Base-by-base conservation (phyloP, 2,329 filamentous ascomycete genomes). In the Microdochium bolleyi region DNA sequence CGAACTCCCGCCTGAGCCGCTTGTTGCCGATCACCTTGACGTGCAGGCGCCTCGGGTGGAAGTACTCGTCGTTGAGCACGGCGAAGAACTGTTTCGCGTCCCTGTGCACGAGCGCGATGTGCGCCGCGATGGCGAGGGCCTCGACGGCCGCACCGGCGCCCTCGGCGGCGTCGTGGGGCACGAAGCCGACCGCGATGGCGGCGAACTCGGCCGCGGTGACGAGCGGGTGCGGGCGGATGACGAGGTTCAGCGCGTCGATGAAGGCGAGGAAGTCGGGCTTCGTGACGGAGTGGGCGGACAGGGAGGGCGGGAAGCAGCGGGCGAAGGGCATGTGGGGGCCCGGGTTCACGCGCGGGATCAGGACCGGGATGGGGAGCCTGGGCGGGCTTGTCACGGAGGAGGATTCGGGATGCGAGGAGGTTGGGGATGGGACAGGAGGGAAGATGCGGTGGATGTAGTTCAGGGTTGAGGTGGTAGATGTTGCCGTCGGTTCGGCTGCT, bases 201-300 rank as follows among this genome's bases (percentile, higher is more conserved):
- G 59, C 57, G 3, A 62, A 24, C 27, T 62, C 54, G 14, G 66
- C 32, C 13, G 62, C 54, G 49, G 62, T 59, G 2, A 66, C 51
- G 11, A 62, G 64, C 13, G 64, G 60, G 14, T 63, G 57, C 1
- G 67, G 62, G 2, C 66, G 58, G 10, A 65, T 62, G 11, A 67
- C 61, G 2, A 67, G 60, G 52, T 72, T 72, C 9, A 72, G 60
- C 22, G 61, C 60, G 56, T 72, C 69, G 54, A 71, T 60, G 55
- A 68, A 69, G 16, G 61, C 55, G 9, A 71, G 51, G 46, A 67
- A 67, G 24, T 61, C 57, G 8, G 55, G 51, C 38, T 52, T 54
- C 11, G 55, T 54, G 49, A 69, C 55, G 49, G 52, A 56, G 52
- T 61, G 56, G n/a, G 57, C 44, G 19, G 52, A 53, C 3, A 66